Conservation (phyloP, 495 filamentous ascomycete species). For the Neurospora sp. region DNA sequence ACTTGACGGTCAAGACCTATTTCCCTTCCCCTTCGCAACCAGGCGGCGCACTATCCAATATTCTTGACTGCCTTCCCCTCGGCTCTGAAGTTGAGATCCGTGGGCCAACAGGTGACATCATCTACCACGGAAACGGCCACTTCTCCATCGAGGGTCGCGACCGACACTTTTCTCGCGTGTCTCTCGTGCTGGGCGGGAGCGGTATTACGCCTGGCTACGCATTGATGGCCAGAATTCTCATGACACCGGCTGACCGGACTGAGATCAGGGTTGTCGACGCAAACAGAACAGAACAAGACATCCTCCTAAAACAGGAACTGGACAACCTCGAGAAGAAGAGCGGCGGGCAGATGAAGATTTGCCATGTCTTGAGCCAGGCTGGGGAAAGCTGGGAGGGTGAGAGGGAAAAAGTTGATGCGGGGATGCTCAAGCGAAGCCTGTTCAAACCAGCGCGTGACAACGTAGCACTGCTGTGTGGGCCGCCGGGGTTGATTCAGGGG, state of each 20-base stretch:
- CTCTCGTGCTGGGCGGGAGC: neutral
- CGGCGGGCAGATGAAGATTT: neutral
- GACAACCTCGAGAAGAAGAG: neutral
- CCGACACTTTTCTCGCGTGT: neutral
- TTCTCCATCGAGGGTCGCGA: neutral
- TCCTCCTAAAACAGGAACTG: neutral
- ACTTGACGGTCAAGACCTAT: conserved; percentile 7
- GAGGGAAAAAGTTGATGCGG: neutral
- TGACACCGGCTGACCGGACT: neutral
- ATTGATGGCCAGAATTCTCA: neutral
- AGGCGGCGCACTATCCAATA: conserved; percentile 1
- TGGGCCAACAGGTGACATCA: neutral
- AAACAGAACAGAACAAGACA: neutral
- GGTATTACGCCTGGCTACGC: neutral
- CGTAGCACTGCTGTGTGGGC: neutral
- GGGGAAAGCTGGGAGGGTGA: neutral
- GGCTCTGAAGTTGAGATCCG: neutral
- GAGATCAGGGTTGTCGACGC: neutral
- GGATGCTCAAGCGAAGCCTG: neutral
- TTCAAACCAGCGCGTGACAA: neutral
- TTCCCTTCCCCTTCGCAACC: conserved; percentile 4
- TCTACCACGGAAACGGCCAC: neutral
- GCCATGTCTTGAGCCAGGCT: neutral
- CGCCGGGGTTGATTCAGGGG: neutral
- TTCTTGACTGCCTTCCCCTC: neutral